A percentile compares a stretch with the other conserved stretches of the same genome.
phyloP scores from a whole-genome alignment of 1,284 basidiomycete genomes.

The Rhodotorula sp. region DNA sequence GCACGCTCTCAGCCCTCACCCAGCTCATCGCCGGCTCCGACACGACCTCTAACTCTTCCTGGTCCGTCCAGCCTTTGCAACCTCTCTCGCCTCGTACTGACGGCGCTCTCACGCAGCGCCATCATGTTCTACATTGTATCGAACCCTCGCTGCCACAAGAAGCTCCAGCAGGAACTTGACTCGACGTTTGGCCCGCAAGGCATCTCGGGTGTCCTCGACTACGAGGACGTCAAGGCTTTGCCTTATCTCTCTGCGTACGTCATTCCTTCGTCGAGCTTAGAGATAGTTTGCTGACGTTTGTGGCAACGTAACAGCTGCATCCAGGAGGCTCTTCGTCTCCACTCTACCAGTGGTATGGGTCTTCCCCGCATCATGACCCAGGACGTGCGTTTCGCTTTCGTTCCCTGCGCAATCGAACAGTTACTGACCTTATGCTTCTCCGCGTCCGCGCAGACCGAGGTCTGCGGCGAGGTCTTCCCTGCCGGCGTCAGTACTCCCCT shows the following conservation, averaged over 20 bases:
- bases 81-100: not conserved
- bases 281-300: no score
- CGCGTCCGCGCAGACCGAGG: constrained; percentile 64
- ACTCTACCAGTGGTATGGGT: constrained; percentile 71
- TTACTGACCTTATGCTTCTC: not conserved
- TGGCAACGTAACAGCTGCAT: constrained; percentile 53
- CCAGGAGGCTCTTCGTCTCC: constrained; percentile 74
- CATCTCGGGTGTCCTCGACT: constrained; percentile 40
- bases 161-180: constrained; percentile 77
- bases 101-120: constrained; percentile 50
- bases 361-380: constrained; percentile 51
- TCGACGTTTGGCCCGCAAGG: constrained; percentile 59
- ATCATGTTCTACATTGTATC: constrained; percentile 77
- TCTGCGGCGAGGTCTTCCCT: constrained; percentile 65
- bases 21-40: constrained; percentile 77
- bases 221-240: constrained; percentile 42
- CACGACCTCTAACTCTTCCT: constrained; percentile 80
- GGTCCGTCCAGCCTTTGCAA: constrained; percentile 43
- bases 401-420: no score
- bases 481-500: constrained; percentile 61
- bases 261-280: no score
- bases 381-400: not conserved
- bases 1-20: constrained; percentile 56
- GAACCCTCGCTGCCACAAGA: constrained; percentile 64
- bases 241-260: constrained; percentile 61